A percentile compares a stretch with the other conserved stretches of the same genome.
These are phyloP conservation scores for Amylocystis lapponica DNA, from an alignment of 768 basidiomycete species.

Conservation along the genomic window DNA sequence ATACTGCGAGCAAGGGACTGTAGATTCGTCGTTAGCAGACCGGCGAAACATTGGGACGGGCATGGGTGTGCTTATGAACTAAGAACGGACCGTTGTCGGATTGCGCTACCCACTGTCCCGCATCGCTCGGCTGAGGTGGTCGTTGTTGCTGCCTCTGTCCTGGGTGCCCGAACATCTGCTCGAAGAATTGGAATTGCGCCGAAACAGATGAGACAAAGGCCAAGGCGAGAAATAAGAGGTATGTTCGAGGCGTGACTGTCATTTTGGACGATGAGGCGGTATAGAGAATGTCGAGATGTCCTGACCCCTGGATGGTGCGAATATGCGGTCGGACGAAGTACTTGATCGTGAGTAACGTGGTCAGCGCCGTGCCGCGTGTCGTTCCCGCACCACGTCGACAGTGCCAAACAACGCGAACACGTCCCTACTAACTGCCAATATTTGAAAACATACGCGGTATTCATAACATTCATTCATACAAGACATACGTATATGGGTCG, in stretches of 20 bases:
- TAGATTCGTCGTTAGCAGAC: not conserved
- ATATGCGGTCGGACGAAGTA: not conserved
- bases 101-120: slow-evolving; percentile 58
- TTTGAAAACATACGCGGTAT: too few species aligned
- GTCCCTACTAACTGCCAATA: too few species aligned
- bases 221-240: slow-evolving; percentile 31
- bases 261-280: not conserved
- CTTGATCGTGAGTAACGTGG: not conserved
- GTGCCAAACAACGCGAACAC: slow-evolving; percentile 15
- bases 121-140: slow-evolving; percentile 36
- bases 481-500: too few species aligned
- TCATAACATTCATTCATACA: too few species aligned
- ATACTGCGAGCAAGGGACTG: slow-evolving; percentile 70
- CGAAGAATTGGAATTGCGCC: slow-evolving; percentile 78
- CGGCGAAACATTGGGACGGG: not conserved
- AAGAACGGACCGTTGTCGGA: slow-evolving; percentile 55
- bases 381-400: slow-evolving; percentile 8
- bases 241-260: slow-evolving; percentile 10
- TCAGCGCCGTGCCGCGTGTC: not conserved
- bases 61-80: not conserved
- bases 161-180: slow-evolving; percentile 66
- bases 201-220: slow-evolving; percentile 26
- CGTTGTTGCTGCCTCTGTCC: slow-evolving; percentile 54
- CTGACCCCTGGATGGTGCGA: not conserved
- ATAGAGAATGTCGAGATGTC: not conserved